Evolutionary conservation across 2,329 filamentous ascomycete species (phyloP), one percentile per base, ranked within the genome.

Genomic region (Magnaporthales sp.): DNA sequence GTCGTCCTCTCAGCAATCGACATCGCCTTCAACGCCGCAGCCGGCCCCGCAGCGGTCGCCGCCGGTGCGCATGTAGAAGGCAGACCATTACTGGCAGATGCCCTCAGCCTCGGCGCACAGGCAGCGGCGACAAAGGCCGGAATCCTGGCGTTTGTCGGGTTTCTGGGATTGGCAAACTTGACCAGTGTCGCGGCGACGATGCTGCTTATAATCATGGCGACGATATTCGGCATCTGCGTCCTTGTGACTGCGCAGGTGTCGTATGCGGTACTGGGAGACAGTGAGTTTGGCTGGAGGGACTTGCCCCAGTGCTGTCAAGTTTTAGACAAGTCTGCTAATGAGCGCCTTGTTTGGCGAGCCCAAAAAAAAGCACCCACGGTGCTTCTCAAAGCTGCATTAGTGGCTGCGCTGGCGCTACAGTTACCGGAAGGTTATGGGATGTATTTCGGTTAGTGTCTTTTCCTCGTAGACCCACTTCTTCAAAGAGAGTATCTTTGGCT

Each of bases 1-100:
- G n/a, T 38, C 9, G 22, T 51, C 56, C 56, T 66, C 51, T 66
- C 64, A 4, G 64, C 31, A 1, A 9, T 62, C 54, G 64, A 66
- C 56, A 27, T 66, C 30, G 64, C 64, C 64, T 61, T 66, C 64
- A 66, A 66, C 56, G 64, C 56, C 27, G 64, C 64, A 7, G 64
- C 64, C 54, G 64, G 64, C 11, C 64, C 64, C 5, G 64, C 64
- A 19, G 64, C 64, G 27, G 64, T 66, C 5, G 64, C 64, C 7
- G 54, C 64, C 4, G 64, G 64, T 5, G 64, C 64, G 5, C 56
- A 62, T 22, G 54, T 62, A 29, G 32, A 66, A 24, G 56, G 30
- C 64, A 11, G 26, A n/a, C 54, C 56, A 5, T 19, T 60, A 1
- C 27, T 22, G 30, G 22, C 15, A 11, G 9, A 24, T 15, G 29